phyloP scores from a whole-genome alignment of 2,329 filamentous ascomycete genomes.

The Diaporthe caulivora region DNA sequence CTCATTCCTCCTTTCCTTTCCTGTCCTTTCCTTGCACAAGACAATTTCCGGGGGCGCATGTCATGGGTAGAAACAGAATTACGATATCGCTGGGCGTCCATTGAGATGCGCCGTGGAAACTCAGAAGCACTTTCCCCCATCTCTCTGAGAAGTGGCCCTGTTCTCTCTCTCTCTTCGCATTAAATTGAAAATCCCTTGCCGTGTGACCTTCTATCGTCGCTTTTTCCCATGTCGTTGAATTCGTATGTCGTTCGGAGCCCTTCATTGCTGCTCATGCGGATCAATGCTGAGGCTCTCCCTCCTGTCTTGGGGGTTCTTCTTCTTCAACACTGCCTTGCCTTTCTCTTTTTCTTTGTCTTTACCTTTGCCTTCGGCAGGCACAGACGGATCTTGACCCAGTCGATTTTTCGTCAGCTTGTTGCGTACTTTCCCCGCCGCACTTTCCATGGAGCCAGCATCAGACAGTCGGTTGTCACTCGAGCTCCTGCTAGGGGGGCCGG shows the following conservation, averaged over 20 bases:
- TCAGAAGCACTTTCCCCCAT: not conserved
- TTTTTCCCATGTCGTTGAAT: not conserved
- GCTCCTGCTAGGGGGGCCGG: constrained; percentile 44
- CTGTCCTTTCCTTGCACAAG: not conserved
- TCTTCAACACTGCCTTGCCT: constrained; percentile 38
- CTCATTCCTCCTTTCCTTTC: not conserved
- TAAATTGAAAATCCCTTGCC: not conserved
- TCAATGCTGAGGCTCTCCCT: constrained; percentile 41
- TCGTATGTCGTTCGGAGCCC: not conserved
- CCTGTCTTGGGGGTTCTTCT: constrained; percentile 46
- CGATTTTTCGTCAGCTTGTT: constrained; percentile 41
- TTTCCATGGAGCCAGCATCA: constrained; percentile 46
- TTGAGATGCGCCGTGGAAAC: constrained; percentile 16
- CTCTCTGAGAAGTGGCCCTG: constrained; percentile 4
- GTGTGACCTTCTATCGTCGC: not conserved
- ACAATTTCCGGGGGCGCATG: constrained; percentile 5
- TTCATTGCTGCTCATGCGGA: constrained; percentile 33
- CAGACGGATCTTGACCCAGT: constrained; percentile 29
- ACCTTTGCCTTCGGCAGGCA: constrained; percentile 26
- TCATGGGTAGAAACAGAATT: not conserved
- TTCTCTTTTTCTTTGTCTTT: constrained; percentile 40
- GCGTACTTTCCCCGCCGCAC: constrained; percentile 35
- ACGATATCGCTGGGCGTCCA: constrained; percentile 18
- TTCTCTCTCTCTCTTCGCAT: not conserved
- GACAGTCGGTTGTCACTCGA: constrained; percentile 51